Evolutionary conservation across 805 yeast species (phyloP), one percentile per base, ranked within the genome.

Genomic region (Zygoascus biomembranicola): DNA sequence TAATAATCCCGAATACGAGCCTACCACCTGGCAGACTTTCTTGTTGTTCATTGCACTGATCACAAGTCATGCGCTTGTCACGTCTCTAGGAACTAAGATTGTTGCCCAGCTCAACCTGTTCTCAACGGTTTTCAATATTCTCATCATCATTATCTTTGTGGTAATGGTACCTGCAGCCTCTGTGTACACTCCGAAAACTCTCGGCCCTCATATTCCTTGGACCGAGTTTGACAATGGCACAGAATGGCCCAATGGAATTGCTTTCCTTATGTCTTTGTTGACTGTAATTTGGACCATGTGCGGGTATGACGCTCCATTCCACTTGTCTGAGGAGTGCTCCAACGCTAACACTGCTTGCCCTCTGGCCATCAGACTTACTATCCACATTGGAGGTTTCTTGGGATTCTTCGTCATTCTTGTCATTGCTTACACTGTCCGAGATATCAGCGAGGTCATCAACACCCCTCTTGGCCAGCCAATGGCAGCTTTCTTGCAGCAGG

Each of bases 261-360:
- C 82, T 23, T 71, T 79, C 61, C 64, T 82, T 51, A 72, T 79
- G 73, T 71, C 80, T 18, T 63, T 66, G 55, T 43, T 66, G 37
- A 61, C 68, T 19, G 66, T 64, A 6, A 59, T 63, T 48, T 66
- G 69, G 69, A 79, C 83, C 32, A 81, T 84, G 87, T 75, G 83
- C 46, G 88, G 87, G 23, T 84, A 81, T 63, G 89, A 84, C 63
- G 79, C 86, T 23, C 85, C 88, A 0, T 84, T 82, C 70, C 88
- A 84, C 62, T 70, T 84, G 55, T 75, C 85, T 14, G 90, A 83
- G 67, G 89, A 84, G 61, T 78, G 83, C 58, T 68, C 81, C 49
- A 81, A 82, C 62, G 85, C 87, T 2, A 69, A 77, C 32, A 67
- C 70, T 10, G 85, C 84, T 3, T 81, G 83, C 8, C 87, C 88